A percentile compares a stretch with the other conserved stretches of the same genome.
Conservation (phyloP, 2,329 filamentous ascomycete genomes). For the Aspergillus jensenii region DNA sequence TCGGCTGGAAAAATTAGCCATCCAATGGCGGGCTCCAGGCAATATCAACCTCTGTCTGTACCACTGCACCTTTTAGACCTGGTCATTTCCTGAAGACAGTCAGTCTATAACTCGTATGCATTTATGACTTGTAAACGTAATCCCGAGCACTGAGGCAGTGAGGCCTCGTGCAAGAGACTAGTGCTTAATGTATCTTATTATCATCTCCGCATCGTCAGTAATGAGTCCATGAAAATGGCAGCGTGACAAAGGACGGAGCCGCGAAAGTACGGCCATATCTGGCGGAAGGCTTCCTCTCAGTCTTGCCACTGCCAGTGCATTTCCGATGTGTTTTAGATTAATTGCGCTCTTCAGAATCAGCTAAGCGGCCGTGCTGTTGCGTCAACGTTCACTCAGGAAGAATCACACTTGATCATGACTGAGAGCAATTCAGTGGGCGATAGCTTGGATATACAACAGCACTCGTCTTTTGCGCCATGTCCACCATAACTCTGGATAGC, state of each 20-base stretch:
- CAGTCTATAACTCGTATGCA: background rate
- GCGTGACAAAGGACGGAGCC: too few species aligned
- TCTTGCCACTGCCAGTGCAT: too few species aligned
- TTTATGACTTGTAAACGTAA: background rate
- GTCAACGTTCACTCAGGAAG: background rate
- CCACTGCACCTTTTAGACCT: background rate
- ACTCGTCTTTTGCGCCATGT: too few species aligned
- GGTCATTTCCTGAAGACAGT: background rate
- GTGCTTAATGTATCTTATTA: background rate
- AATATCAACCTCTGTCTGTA: background rate
- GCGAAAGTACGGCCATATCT: background rate
- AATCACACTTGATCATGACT: too few species aligned
- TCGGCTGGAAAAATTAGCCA: too few species aligned
- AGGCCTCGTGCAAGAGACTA: background rate
- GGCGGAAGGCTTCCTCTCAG: background rate
- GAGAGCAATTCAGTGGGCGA: too few species aligned
- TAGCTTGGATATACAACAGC: too few species aligned
- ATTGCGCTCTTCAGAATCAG: background rate
- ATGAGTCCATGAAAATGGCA: background rate
- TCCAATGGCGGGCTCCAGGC: background rate
- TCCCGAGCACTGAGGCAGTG: background rate
- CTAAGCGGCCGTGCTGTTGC: constrained; percentile 17
- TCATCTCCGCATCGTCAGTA: background rate
- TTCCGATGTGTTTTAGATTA: background rate
- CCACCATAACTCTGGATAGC: too few species aligned